Base-by-base conservation (phyloP, 148 eudicot species). In the Chenopodium berlandieri region DNA sequence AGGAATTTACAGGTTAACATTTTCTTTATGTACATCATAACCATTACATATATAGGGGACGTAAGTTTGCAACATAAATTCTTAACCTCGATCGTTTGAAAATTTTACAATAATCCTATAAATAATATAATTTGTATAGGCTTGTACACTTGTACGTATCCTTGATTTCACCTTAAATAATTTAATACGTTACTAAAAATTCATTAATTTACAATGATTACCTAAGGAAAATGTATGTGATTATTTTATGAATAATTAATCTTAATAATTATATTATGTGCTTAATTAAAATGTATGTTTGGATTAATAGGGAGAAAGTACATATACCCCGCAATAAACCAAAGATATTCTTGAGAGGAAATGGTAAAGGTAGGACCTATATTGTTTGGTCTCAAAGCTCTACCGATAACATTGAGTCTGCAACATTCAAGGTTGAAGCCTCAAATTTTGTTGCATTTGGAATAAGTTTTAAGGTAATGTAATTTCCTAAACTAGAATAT, bases 381-480 rank as follows among this genome's bases (percentile, higher is more conserved):
- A 88, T 95, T 22, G 83, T 82, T 0, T 92, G 87, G 92, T 92
- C 97, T 58, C 88, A 91, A 46, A 93, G 90, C 86, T 89, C 94
- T 2, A 62, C 9, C 6, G 79, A 92, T 47, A 88, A 87, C 79
- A 52, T 86, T 10, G 91, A 95, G 25, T 93, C 98, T 17, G 94
- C 98, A 63, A 91, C 94, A 68, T 91, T 95, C 82, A 92, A 81
- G 85, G 87, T 88, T 27, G 92, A 93, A 85, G 97, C 97, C 73
- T 79, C 90, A 12, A 71, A 95, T 85, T 90, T 93, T 75, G 47
- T 93, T 11, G 97, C 93, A 44, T 95, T 87, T 68, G 98, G 98
- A 54, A 84, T 95, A 60, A 88, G 96, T 79, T 90, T 95, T 86
- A 92, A 93, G 94, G 98, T 94, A 23, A 31, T 46, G 2, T 9